phyloP scores from a whole-genome alignment of 1,284 basidiomycete genomes.

The Singerocomus inundabilis region DNA sequence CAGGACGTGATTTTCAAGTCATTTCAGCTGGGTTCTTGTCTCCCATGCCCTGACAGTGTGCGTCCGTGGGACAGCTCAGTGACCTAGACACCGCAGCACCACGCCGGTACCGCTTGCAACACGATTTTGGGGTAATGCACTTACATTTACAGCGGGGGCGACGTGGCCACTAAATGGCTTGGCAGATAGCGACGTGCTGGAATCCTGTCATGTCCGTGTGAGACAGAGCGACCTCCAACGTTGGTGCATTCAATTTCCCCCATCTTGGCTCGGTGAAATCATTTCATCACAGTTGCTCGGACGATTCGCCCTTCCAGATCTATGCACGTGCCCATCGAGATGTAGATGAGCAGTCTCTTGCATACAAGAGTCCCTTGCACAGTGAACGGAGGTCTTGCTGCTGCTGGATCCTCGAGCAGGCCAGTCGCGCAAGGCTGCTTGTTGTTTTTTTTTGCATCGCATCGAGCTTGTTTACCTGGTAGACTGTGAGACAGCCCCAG shows the following conservation, averaged over 20 bases:
- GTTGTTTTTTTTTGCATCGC: neutral
- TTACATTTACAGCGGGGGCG: conserved; percentile 17
- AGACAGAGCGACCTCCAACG: conserved; percentile 10
- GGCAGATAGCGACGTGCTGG: conserved; percentile 11
- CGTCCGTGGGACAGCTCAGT: conserved; percentile 2
- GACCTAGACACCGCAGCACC: conserved; percentile 10
- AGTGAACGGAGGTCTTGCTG: neutral
- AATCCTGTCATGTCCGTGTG: conserved; percentile 33
- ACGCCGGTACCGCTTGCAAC: conserved; percentile 27
- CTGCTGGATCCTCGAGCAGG: conserved; percentile 6
- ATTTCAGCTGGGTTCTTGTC: conserved; percentile 6
- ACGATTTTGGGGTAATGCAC: conserved; percentile 16
- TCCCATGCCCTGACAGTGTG: neutral
- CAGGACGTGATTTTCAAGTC: conserved; percentile 7
- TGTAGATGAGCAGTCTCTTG: neutral
- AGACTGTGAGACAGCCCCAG: neutral
- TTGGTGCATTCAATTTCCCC: conserved; percentile 7
- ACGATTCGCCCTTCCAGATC: conserved; percentile 18
- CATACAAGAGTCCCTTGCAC: neutral
- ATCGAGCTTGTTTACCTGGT: neutral
- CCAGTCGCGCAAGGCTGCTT: no score
- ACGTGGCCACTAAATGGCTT: conserved; percentile 11
- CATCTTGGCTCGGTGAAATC: conserved; percentile 3
- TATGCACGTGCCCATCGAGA: conserved; percentile 8
- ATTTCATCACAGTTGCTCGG: conserved; percentile 3